A percentile compares a stretch with the other conserved stretches of the same genome.
Conservation (phyloP, 2,329 filamentous ascomycete species). For the Epichloe sibirici region DNA sequence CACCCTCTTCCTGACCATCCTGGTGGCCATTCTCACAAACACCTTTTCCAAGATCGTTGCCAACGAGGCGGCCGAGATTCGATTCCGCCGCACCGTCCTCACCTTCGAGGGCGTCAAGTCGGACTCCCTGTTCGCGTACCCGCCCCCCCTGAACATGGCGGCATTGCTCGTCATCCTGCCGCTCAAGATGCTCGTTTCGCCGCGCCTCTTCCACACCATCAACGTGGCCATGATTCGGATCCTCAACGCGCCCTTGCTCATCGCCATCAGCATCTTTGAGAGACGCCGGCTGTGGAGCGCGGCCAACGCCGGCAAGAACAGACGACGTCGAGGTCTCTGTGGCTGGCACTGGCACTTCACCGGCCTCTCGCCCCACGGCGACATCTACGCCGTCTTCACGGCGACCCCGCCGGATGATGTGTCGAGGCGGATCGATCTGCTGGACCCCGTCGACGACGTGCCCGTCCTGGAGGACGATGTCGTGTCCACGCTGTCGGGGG, state of each 20-base stretch:
- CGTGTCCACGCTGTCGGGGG: conserved; percentile 17
- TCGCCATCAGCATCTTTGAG: conserved; percentile 50
- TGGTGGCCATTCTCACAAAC: conserved; percentile 62
- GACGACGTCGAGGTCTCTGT: conserved; percentile 2
- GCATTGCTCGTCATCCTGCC: conserved; percentile 52
- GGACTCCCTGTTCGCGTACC: conserved; percentile 60
- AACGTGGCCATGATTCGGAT: conserved; percentile 53
- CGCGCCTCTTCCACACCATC: conserved; percentile 57
- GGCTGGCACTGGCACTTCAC: conserved; percentile 31
- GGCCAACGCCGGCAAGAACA: conserved; percentile 8
- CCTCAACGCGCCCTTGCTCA: conserved; percentile 51
- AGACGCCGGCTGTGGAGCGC: conserved; percentile 35
- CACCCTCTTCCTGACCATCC: conserved; percentile 61
- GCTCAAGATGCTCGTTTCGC: conserved; percentile 48
- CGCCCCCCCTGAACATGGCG: conserved; percentile 58
- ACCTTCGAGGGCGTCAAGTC: conserved; percentile 65
- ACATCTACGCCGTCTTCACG: conserved; percentile 48
- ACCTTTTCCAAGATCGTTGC: conserved; percentile 60
- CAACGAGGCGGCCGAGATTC: conserved; percentile 57
- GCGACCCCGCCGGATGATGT: conserved; percentile 38
- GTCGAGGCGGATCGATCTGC: conserved; percentile 20
- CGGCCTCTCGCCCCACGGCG: conserved; percentile 42
- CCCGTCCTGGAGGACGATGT: conserved; percentile 21
- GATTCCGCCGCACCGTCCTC: conserved; percentile 58
- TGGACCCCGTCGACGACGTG: conserved; percentile 22